Base-by-base conservation (phyloP, 208 protist genomes). In the Crithidia sp. region DNA sequence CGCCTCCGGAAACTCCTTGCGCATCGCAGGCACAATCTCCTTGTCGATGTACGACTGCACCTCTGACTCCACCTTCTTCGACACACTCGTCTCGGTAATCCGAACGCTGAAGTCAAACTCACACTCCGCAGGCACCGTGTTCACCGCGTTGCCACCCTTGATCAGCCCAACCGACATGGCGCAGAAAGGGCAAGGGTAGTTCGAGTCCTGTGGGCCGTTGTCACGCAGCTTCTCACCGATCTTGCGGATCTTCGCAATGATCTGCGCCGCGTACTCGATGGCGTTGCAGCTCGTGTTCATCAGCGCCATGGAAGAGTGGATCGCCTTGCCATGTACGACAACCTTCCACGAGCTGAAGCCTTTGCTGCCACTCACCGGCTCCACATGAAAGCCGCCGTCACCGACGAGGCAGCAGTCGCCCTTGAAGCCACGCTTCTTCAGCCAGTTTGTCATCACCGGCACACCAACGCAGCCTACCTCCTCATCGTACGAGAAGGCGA, bases 371-470 rank as follows among this genome's bases (percentile, higher is more conserved):
- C 73, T 77, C 12, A 81, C 67, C 7, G 81, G 60, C 14, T 72
- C 62, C 7, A 79, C 77, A 36, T 54, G 58, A 19, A 74, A 53
- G 39, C 60, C 43, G 45, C 60, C 60, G 44, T 78, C 77, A 12
- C 83, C 79, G 52, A 91, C 83, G 37, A 88, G 58, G 67, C 79
- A 88, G 36, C 78, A 64, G 41, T 87, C 83, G 57, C 75, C 81
- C 50, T 77, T 70, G 44, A 80, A 73, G 47, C 67, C 70, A 55
- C 69, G 43, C 40, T 71, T 49, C 16, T 76, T 76, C 43, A 90
- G 72, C 49, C 55, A 71, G 43, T 70, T 47, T 13, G 81, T 73
- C 13, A 85, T 71, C 19, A 73, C 13, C 13, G 70, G 77, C 17
- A 73, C 67, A 37, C 78, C 75, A n/a, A 67, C 40, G 60, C 71